These are phyloP conservation scores for Mycotypha africana DNA, from an alignment of 371 early-diverging fungal genomes.

Conservation along the genomic window DNA sequence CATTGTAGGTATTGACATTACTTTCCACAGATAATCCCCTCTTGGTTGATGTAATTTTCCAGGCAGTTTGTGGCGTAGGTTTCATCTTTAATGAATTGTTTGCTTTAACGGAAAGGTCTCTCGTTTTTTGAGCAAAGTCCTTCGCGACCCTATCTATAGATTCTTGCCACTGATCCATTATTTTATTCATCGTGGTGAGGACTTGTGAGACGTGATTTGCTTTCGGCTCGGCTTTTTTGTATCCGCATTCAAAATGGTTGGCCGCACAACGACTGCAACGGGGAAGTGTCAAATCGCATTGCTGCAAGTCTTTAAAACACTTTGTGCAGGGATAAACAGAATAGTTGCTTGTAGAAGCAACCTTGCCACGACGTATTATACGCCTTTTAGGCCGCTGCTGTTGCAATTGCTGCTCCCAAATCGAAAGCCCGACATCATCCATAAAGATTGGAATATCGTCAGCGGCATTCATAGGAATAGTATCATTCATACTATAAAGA, in stretches of 20 bases:
- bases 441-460: neutral
- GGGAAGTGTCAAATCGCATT: constrained; percentile 33
- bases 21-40: constrained; percentile 30
- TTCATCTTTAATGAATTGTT: constrained; percentile 9
- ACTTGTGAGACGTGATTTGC: constrained; percentile 36
- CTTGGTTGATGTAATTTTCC: constrained; percentile 22
- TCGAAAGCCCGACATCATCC: no score
- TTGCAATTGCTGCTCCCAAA: neutral
- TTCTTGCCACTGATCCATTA: constrained; percentile 36
- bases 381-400: neutral
- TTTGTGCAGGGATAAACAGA: constrained; percentile 39
- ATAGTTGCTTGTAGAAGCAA: constrained; percentile 18
- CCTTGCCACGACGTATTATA: constrained; percentile 3
- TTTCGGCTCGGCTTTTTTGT: constrained; percentile 31
- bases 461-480: constrained; percentile 6
- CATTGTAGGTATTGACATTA: constrained; percentile 30
- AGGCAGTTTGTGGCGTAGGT: constrained; percentile 13
- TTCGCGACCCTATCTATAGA: constrained; percentile 25
- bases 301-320: constrained; percentile 37
- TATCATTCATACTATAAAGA: neutral
- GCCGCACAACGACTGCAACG: constrained; percentile 29
- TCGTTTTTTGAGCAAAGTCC: constrained; percentile 21
- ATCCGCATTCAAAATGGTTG: constrained; percentile 26
- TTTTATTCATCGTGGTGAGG: constrained; percentile 31
- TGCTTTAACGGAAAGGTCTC: constrained; percentile 9